Conservation (phyloP, 2,329 filamentous ascomycete genomes). For the Polytolypa hystricis region DNA sequence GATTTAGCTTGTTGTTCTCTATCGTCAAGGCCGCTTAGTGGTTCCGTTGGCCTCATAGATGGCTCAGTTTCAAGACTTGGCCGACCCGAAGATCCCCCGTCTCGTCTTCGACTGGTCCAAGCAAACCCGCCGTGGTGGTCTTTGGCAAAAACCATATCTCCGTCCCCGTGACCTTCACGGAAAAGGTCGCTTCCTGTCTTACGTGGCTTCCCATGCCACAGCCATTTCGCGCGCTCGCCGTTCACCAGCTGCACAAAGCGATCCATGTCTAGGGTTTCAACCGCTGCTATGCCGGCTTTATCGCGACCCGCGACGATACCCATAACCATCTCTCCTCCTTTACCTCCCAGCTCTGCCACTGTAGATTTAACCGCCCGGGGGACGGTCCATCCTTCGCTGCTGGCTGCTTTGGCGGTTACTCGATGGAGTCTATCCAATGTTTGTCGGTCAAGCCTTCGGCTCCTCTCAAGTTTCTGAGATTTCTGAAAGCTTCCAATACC, state of each 20-base stretch:
- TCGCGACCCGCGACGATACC: constrained; percentile 84
- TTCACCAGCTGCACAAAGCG: constrained; percentile 65
- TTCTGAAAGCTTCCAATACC: constrained; percentile 87
- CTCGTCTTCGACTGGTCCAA: constrained; percentile 31
- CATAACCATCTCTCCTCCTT: constrained; percentile 87
- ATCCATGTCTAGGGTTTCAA: constrained; percentile 85
- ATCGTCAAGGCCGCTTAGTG: constrained; percentile 21
- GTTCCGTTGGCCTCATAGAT: constrained; percentile 21
- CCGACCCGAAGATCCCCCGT: constrained; percentile 31
- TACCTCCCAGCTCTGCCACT: constrained; percentile 83
- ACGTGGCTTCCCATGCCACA: constrained; percentile 84
- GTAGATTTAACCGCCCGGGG: constrained; percentile 91
- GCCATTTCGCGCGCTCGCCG: constrained; percentile 80
- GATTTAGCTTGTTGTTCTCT: constrained; percentile 43
- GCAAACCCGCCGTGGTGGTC: constrained; percentile 37
- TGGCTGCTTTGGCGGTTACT: constrained; percentile 79
- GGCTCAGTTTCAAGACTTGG: constrained; percentile 21
- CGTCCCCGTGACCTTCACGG: constrained; percentile 21
- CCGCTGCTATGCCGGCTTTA: constrained; percentile 79
- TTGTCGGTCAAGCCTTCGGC: constrained; percentile 67
- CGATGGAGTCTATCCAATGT: constrained; percentile 73
- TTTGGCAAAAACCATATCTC: constrained; percentile 33
- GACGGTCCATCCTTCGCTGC: constrained; percentile 83
- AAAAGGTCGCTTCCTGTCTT: constrained; percentile 40
- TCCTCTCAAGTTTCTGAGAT: constrained; percentile 66